phyloP scores from a whole-genome alignment of 2,329 filamentous ascomycete species.

The Metarhizium sp. region DNA sequence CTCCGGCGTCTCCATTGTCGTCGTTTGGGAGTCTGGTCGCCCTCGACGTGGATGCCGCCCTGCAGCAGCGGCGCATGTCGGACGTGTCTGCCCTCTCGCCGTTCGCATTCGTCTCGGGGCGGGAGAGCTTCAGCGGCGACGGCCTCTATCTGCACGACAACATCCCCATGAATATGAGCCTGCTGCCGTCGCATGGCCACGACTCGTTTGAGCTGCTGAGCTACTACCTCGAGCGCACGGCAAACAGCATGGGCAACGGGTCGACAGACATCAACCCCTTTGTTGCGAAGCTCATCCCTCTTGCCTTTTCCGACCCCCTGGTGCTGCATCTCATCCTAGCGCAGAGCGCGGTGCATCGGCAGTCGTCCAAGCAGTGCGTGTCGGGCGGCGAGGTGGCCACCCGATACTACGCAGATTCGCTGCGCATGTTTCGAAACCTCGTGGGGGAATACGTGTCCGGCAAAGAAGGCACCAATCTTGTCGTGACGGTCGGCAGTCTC shows the following conservation, averaged over 20 bases:
- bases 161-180: conserved; percentile 17
- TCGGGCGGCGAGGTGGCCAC: conserved; percentile 22
- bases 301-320: conserved; percentile 35
- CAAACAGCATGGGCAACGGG: conserved; percentile 37
- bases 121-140: conserved; percentile 5
- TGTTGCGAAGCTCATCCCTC: conserved; percentile 32
- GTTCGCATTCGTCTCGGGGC: neutral
- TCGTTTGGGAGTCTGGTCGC: neutral
- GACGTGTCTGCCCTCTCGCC: conserved; percentile 1
- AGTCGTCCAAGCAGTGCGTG: conserved; percentile 18
- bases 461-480: conserved; percentile 24
- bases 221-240: conserved; percentile 34
- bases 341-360: conserved; percentile 31
- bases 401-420: conserved; percentile 25
- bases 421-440: conserved; percentile 25
- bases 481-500: conserved; percentile 33
- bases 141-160: conserved; percentile 1
- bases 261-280: conserved; percentile 36
- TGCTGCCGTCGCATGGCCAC: conserved; percentile 20
- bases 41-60: neutral
- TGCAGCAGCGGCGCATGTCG: neutral
- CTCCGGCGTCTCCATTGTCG: neutral
- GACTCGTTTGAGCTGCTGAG: conserved; percentile 34
- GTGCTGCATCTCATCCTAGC: conserved; percentile 36
- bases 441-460: conserved; percentile 25